Conservation (phyloP, 257 asterid species). For the Capsicum pubescens region DNA sequence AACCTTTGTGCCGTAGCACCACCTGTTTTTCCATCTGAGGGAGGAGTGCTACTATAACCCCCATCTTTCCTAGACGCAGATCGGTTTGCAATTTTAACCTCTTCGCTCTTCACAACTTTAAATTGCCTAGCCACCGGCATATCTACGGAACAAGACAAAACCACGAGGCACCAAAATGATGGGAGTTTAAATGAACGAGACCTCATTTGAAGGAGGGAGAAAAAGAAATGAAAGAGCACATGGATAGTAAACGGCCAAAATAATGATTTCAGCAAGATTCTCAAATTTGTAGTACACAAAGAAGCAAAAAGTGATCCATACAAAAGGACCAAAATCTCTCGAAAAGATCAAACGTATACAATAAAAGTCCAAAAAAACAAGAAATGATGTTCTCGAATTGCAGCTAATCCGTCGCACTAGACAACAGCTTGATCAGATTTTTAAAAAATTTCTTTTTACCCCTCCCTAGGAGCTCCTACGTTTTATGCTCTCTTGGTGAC, state of each 20-base stretch:
- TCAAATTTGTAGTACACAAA: neutral
- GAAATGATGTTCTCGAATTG: constrained; percentile 33
- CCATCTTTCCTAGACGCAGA: constrained; percentile 36
- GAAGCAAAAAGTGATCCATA: neutral
- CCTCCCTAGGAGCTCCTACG: too few species aligned
- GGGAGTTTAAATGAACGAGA: neutral
- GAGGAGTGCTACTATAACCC: constrained; percentile 30
- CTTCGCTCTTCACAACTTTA: constrained; percentile 49
- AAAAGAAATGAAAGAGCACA: constrained; percentile 23
- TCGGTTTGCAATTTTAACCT: constrained; percentile 35
- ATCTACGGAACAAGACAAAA: constrained; percentile 42
- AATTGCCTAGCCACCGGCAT: constrained; percentile 38
- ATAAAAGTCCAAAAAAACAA: neutral
- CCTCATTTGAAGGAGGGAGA: constrained; percentile 2
- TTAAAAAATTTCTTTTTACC: too few species aligned
- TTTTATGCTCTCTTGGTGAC: too few species aligned
- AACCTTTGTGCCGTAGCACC: constrained; percentile 39
- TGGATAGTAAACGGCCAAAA: neutral
- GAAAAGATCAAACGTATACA: constrained; percentile 28
- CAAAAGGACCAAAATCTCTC: neutral
- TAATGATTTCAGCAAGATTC: constrained; percentile 26
- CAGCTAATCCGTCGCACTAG: constrained; percentile 19
- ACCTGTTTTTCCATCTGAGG: constrained; percentile 33
- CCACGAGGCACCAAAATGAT: constrained; percentile 28
- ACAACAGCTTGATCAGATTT: constrained; percentile 8